These are phyloP conservation scores for Neurospora pannonica DNA, from an alignment of 495 filamentous ascomycete genomes.

Conservation along the genomic window DNA sequence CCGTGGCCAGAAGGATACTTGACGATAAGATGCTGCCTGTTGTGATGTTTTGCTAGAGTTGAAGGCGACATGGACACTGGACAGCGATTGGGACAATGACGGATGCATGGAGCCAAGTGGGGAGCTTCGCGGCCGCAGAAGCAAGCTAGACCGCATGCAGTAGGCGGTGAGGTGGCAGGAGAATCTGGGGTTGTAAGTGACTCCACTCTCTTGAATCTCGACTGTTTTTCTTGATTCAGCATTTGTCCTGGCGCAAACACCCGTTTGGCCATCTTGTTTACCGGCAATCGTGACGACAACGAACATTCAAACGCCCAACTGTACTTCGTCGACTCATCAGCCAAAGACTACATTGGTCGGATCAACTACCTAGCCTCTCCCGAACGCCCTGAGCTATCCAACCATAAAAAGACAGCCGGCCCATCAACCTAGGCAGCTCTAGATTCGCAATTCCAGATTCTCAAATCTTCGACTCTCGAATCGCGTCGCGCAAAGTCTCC, in stretches of 20 bases:
- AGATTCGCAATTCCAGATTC: background rate
- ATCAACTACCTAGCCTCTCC: too few species aligned
- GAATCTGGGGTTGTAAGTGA: background rate
- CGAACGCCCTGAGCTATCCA: background rate
- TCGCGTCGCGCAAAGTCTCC: background rate
- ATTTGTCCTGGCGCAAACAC: background rate
- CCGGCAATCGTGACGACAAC: background rate
- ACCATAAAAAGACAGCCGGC: background rate
- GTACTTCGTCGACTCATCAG: background rate
- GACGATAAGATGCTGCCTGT: background rate
- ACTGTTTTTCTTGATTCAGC: background rate
- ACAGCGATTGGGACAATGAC: background rate
- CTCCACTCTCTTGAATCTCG: background rate
- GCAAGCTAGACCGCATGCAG: background rate
- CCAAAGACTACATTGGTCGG: background rate
- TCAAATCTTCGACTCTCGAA: background rate
- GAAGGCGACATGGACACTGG: background rate
- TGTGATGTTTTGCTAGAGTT: constrained; percentile 8
- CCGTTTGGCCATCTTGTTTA: background rate
- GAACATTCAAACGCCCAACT: background rate
- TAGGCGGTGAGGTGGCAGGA: background rate
- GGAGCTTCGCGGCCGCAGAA: background rate
- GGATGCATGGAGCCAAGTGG: background rate
- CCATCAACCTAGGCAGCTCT: background rate
- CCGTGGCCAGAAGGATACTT: background rate